Base-by-base conservation (phyloP, 768 basidiomycete genomes). In the Chiua virens region DNA sequence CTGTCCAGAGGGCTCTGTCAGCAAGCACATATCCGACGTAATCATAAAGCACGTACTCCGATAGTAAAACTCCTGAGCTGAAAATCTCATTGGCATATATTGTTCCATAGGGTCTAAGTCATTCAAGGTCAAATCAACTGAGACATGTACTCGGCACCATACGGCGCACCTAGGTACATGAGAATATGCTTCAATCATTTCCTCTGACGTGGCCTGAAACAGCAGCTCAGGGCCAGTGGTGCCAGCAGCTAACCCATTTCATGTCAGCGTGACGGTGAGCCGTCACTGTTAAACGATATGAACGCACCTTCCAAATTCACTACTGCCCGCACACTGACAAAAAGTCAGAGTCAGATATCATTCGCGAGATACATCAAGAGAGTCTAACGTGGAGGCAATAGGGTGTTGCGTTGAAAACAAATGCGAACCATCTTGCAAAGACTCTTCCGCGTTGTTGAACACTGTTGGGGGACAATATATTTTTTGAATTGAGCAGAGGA, bases 391-490 rank as follows among this genome's bases (percentile, higher is more conserved):
- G 10, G 77, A 65, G 27, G 82, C 85, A 52, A 76, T 76, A 15
- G 82, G 83, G 65, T 97, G 92, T 61, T 96, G 92, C 1, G 93
- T 97, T 6, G 93, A 86, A 68, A 87, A 98, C 5, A 97, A 75
- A 70, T 98, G 95, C 0, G 92, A 94, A 0, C 88, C 94, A 63
- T 98, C 96, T 68, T 98, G 96, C 27, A 98, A 72, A 1, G 88
- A 92, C 65, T 98, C 95, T 69, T 98, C 95, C 11, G 88, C 96
- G 54, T 96, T 80, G 58, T 98, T 98, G 74, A 96, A 97, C 54
- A 98, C 92, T 94, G 54, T 39, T 35, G 36, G 15, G 34, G 34
- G 43, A 17, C 17, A 8, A 51, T 45, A 30, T 8, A 8, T 20
- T 17, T 35, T 7, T 10, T 22, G 37, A 8, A 39, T 41, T 14